These are phyloP conservation scores for Melocanna baccifera DNA, from an alignment of 176 grass and related monocot species.

Conservation along the genomic window DNA sequence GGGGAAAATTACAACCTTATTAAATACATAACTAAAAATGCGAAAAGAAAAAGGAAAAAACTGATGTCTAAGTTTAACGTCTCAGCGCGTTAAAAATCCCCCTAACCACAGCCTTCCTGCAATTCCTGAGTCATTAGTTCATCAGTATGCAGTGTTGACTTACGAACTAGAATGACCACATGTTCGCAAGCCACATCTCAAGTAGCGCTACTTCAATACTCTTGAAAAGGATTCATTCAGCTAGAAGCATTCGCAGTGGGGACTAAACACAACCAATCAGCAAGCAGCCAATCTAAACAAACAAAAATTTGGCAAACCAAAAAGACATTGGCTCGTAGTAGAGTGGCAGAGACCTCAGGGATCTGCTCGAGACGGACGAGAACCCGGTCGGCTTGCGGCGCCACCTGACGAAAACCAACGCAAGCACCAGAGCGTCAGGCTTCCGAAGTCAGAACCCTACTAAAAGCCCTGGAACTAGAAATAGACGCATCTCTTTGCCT, in stretches of 20 bases:
- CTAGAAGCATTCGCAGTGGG: background rate
- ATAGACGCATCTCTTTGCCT: background rate
- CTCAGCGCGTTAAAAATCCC: background rate
- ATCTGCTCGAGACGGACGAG: constrained; percentile 86
- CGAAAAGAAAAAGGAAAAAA: background rate
- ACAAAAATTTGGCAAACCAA: background rate
- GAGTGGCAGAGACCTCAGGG: constrained; percentile 55
- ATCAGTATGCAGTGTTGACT: background rate
- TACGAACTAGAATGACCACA: background rate
- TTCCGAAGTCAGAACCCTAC: constrained; percentile 19
- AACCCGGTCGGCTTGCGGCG: constrained; percentile 77
- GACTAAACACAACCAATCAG: background rate
- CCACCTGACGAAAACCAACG: constrained; percentile 48
- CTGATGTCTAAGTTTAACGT: background rate
- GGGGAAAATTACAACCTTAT: background rate
- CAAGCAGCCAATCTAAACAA: background rate
- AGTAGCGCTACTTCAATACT: background rate
- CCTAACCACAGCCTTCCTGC: background rate
- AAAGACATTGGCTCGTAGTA: background rate
- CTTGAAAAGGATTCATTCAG: background rate
- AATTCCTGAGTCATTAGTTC: background rate
- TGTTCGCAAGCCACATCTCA: background rate
- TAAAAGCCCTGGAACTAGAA: background rate
- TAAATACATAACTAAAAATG: background rate
- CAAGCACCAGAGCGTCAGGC: background rate